These are phyloP conservation scores for Penicillium roqueforti DNA, from an alignment of 495 filamentous ascomycete species.

Conservation along the genomic window DNA sequence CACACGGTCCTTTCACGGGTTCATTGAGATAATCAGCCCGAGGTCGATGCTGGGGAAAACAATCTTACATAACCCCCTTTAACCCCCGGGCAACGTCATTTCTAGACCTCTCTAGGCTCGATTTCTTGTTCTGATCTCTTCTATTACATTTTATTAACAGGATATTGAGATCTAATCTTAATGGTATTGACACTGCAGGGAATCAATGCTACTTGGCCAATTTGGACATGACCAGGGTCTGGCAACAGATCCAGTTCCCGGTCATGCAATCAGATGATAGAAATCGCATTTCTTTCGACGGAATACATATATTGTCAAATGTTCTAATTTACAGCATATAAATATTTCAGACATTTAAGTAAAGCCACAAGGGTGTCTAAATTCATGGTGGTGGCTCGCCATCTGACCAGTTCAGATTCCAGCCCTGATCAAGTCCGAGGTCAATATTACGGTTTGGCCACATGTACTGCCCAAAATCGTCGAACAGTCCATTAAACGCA, in stretches of 20 bases:
- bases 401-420: conserved; percentile 39
- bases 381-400: conserved; percentile 1
- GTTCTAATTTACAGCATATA: background rate
- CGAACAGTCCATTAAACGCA: conserved; percentile 20
- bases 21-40: conserved; percentile 11
- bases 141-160: background rate
- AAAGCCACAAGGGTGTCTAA: background rate
- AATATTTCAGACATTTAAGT: background rate
- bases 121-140: background rate
- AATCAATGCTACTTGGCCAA: background rate
- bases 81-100: background rate
- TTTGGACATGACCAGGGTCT: background rate
- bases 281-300: background rate
- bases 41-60: conserved; percentile 20
- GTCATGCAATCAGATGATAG: background rate
- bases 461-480: conserved; percentile 23
- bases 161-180: background rate
- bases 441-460: conserved; percentile 29
- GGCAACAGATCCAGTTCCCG: background rate
- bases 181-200: background rate
- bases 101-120: background rate
- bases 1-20: conserved; percentile 8
- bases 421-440: conserved; percentile 38
- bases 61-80: conserved; percentile 25
- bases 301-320: background rate